Evolutionary conservation across 192 early-diverging fungal genomes (phyloP), one percentile per base, ranked within the genome.

Genomic region (Coemansia sp.): DNA sequence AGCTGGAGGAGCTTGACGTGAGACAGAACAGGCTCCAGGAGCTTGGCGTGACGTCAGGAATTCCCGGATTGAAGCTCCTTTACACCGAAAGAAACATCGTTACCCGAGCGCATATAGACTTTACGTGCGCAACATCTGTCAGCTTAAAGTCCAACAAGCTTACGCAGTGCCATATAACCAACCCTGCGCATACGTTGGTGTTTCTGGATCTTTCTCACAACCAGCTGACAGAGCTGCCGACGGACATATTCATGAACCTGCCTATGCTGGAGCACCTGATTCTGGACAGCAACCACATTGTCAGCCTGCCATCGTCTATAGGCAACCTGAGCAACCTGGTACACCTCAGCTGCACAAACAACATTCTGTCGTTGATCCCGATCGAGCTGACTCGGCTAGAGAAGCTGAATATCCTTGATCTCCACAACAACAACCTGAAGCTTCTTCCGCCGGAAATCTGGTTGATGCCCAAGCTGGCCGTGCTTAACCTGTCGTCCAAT

Each of bases 401-500:
- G 41, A 83, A 89, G 10, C 78, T 93, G 56, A 73, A 73, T 19
- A 73, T 71, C 5, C 70, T 93, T 41, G 90, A 92, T 60, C 65
- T 92, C 13, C 92, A 92, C 43, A 87, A 87, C 65, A 93, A 93
- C 74, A 88, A 91, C 38, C 68, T 93, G 34, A 85, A 84, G 52
- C 74, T 88, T 45, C 70, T 93, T 9, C 90, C 90, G 0, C 83
- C 85, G 13, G 89, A 91, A 63, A 89, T 93, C 17, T 93, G 92
- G 92, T 65, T 84, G 40, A 92, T 91, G 71, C 71, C 83, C 46
- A 84, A 81, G 20, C 84, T 96, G 20, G 73, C 74, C 38, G 65
- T 77, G 11, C 74, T 96, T n/a, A 96, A 95, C 57, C 85, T 85
- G 29, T 91, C 88, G 2, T 93, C 91, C 19, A 96, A 96, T 59